Evolutionary conservation across 2,329 filamentous ascomycete species (phyloP).

Genomic region (Cytospora piceicola): DNA sequence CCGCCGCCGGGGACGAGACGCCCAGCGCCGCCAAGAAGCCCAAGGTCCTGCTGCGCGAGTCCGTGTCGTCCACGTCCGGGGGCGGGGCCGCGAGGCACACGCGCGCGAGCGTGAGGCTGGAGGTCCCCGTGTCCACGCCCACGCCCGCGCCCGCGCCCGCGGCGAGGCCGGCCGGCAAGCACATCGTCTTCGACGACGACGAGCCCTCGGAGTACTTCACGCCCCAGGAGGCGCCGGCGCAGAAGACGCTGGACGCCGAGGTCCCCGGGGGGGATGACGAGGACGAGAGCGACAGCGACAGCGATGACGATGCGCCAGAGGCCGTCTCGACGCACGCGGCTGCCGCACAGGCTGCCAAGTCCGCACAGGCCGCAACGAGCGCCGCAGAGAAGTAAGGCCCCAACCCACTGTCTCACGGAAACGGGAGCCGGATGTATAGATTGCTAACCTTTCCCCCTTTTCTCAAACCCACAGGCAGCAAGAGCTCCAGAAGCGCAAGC

Average conservation of each 20-base stretch:
- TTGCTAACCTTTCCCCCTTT: slow-evolving; percentile 16
- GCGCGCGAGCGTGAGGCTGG: slow-evolving; percentile 30
- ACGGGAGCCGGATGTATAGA: not conserved
- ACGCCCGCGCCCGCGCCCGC: slow-evolving; percentile 33
- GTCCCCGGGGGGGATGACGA: slow-evolving; percentile 29
- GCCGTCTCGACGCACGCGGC: slow-evolving; percentile 58
- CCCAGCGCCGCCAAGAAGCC: slow-evolving; percentile 26
- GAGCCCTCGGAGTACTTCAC: slow-evolving; percentile 38
- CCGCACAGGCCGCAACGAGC: slow-evolving; percentile 51
- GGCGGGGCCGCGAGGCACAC: slow-evolving; percentile 30
- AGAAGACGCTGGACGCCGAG: slow-evolving; percentile 33
- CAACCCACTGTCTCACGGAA: not conserved
- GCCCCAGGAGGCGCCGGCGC: slow-evolving; percentile 36
- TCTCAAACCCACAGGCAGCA: slow-evolving; percentile 46
- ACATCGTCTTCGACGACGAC: slow-evolving; percentile 40
- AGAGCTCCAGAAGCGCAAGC: slow-evolving; percentile 57
- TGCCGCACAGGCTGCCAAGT: slow-evolving; percentile 51
- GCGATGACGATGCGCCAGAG: slow-evolving; percentile 60
- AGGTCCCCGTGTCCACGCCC: slow-evolving; percentile 33
- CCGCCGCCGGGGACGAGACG: not conserved
- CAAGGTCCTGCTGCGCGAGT: slow-evolving; percentile 33
- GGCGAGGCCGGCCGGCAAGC: slow-evolving; percentile 31
- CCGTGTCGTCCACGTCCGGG: slow-evolving; percentile 21
- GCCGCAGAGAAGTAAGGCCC: slow-evolving; percentile 57
- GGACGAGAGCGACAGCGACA: slow-evolving; percentile 36